Conservation (phyloP, 352 stramenopile species). For the Phytophthora chlamydospora region DNA sequence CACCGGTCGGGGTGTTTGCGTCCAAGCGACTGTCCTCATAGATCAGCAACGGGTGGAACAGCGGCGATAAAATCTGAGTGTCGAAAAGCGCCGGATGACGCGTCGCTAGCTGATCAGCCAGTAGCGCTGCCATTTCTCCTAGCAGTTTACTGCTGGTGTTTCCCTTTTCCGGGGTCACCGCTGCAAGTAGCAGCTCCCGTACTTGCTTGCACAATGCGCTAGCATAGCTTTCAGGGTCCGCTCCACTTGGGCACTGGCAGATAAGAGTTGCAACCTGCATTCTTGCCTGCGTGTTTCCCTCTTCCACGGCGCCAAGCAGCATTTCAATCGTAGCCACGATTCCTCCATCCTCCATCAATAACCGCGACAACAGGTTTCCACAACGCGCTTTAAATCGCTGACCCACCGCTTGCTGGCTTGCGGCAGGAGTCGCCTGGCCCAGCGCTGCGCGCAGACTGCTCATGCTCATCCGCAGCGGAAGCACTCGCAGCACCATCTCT, state of each 20-base stretch:
- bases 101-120: conserved; percentile 61
- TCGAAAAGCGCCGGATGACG: conserved; percentile 56
- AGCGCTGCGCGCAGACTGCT: conserved; percentile 72
- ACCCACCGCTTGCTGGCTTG: conserved; percentile 20
- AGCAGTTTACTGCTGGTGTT: conserved; percentile 74
- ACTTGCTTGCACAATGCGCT: conserved; percentile 61
- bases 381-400: conserved; percentile 70
- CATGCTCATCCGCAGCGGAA: conserved; percentile 79
- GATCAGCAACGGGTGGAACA: conserved; percentile 70
- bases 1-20: neutral
- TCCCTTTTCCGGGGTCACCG: conserved; percentile 42
- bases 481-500: conserved; percentile 48
- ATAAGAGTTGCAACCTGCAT: conserved; percentile 84
- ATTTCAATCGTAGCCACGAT: conserved; percentile 86
- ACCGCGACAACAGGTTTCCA: conserved; percentile 56
- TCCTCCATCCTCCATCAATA: conserved; percentile 74
- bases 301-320: conserved; percentile 73
- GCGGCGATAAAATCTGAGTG: conserved; percentile 48
- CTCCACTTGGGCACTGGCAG: conserved; percentile 61
- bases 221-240: conserved; percentile 52
- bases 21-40: conserved; percentile 51
- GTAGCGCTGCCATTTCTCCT: conserved; percentile 69
- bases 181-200: conserved; percentile 48
- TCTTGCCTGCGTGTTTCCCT: conserved; percentile 85
- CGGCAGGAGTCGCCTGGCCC: conserved; percentile 42